A percentile compares a stretch with the other conserved stretches of the same genome.
phyloP scores from a whole-genome alignment of 768 basidiomycete genomes.

The Tubosaeta sp. region DNA sequence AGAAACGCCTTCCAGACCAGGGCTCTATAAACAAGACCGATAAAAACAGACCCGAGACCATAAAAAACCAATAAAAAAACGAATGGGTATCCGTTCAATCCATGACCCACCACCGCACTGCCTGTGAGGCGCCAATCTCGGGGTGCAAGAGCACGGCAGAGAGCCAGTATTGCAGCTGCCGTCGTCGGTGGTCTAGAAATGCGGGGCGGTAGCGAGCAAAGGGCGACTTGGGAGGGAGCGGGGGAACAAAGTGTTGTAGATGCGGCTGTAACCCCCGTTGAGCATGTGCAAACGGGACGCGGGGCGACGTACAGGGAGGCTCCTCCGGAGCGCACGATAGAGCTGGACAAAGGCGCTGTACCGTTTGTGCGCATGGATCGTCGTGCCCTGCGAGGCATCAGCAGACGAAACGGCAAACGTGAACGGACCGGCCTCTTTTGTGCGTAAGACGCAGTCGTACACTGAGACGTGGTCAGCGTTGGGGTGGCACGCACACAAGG shows the following conservation, averaged over 20 bases:
- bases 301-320: conserved; percentile 45
- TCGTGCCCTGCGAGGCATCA: conserved; percentile 42
- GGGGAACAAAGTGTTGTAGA: conserved; percentile 47
- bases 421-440: conserved; percentile 46
- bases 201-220: conserved; percentile 61
- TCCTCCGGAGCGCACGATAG: conserved; percentile 41
- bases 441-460: conserved; percentile 67
- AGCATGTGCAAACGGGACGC: not conserved
- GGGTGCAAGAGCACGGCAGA: conserved; percentile 62
- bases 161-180: conserved; percentile 63
- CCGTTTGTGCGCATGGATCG: conserved; percentile 61
- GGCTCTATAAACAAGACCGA: not conserved
- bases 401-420: not conserved
- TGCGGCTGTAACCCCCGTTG: conserved; percentile 32
- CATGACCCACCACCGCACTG: conserved; percentile 62
- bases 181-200: conserved; percentile 62
- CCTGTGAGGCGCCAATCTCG: conserved; percentile 60
- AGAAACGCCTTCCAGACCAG: not conserved
- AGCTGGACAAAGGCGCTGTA: conserved; percentile 65
- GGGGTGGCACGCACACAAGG: too few relatives aligned
- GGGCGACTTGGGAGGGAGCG: conserved; percentile 66
- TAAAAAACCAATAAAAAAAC: conserved; percentile 15
- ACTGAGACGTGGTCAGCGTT: conserved; percentile 33
- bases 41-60: not conserved
- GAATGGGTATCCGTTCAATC: conserved; percentile 18